Evolutionary conservation across 192 early-diverging fungal genomes (phyloP), one percentile per base, ranked within the genome.

Genomic region (Backusella circina): DNA sequence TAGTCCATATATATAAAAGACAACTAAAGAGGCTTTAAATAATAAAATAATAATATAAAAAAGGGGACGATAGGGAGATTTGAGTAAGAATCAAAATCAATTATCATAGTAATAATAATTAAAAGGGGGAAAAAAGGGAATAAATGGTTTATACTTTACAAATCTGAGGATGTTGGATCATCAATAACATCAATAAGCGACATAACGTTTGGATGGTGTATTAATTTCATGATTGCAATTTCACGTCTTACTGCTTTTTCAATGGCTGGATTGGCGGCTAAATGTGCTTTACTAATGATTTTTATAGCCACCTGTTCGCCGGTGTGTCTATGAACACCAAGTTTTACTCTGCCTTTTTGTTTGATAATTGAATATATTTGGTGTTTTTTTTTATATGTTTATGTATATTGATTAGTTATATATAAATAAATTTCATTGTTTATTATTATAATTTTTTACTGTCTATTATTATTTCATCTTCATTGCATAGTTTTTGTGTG

Each of bases 161-260:
- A 41, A 30, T 81, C 79, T 65, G 79, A 69, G 23, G 75, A 76
- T 30, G 44, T 66, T 36, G 75, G 61, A 66, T 81, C 79, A 21
- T 81, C 79, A 65, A 81, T 81, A 6, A 87, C 86, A 72, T 87
- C 84, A 38, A 83, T 79, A 5, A 87, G 65, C 5, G 81, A 77
- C 77, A 86, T 86, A 67, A 87, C 81, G 75, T 86, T 83, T 3
- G 86, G 86, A 65, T 87, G 86, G 38, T 80, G 79, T 70, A 87
- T 83, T 16, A 84, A 39, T 70, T 85, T 86, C 84, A 86, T 87
- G 61, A 87, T 86, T 26, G 86, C 84, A 72, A 87, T 87, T 75
- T 87, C 86, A 10, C 86, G 86, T 36, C 82, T 71, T 51, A 86
- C 85, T 3, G 84, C 86, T n/a, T 84, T 83, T 70, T 86, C 77